Evolutionary conservation across 2,329 filamentous ascomycete genomes (phyloP), one percentile per base, ranked within the genome.

Genomic region (Fusarium mexicanum): DNA sequence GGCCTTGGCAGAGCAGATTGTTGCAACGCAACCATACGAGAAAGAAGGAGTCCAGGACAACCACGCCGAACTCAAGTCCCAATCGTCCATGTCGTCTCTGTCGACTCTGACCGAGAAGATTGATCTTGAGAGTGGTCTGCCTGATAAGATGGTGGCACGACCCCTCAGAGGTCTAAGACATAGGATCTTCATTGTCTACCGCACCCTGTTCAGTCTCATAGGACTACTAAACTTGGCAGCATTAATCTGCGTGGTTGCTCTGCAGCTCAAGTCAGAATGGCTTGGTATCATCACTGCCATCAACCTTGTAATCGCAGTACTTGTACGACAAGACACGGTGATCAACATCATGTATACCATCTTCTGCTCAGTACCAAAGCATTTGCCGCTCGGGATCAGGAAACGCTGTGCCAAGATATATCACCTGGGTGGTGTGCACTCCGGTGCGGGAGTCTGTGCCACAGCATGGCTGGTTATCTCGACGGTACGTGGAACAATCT

Each of bases 191-290:
- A 87, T 87, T 61, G 83, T 87, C 33, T 91, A 91, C 74, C 85
- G 89, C 29, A 85, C 86, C 9, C 85, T 91, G 14, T 90, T 91
- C 79, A 86, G 86, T 47, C 58, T 89, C 16, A 82, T 89, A 37
- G 85, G 87, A 68, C 72, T 89, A 43, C 77, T 82, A 71, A 91
- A 91, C 73, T 74, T 86, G 48, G 83, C 82, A 35, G 87, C 87
- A 37, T 82, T 88, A 59, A 77, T 84, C 72, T 80, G 81, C 61
- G 80, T 88, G 60, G 73, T 86, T 40, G 73, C 83, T 59, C 75
- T 82, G 50, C 77, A 77, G 29, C 69, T 81, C 40, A 76, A 79
- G 53, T 67, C 80, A 12, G 75, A 85, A 68, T 84, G 82, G 81
- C 77, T 87, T 8, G 82, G 79, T 37, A 83, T 81, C 24, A 81